phyloP scores from a whole-genome alignment of 148 eudicot genomes.

The Nepenthes mirabilis region DNA sequence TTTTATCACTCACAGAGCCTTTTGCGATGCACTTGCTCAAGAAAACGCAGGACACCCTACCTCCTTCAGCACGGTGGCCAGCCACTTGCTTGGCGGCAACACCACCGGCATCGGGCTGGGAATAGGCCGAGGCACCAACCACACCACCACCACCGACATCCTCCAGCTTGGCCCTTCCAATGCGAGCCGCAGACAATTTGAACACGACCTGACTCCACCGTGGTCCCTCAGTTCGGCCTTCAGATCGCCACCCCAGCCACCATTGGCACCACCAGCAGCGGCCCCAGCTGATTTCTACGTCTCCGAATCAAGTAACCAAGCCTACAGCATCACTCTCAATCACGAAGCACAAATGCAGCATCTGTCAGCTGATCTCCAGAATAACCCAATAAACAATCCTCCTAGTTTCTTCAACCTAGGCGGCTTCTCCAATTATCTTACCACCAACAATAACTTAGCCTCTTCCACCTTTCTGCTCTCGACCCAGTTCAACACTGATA shows the following conservation, averaged over 20 bases:
- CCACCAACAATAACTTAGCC: neutral
- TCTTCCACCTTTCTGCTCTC: neutral
- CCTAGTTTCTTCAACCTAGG: neutral
- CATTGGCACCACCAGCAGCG: neutral
- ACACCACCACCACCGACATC: too few species aligned
- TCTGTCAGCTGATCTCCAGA: too few species aligned
- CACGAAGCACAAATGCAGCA: too few species aligned
- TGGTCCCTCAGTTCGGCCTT: neutral
- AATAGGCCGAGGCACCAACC: neutral
- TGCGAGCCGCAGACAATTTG: neutral
- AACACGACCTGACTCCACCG: neutral
- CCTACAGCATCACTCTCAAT: neutral
- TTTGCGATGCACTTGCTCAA: slow-evolving; percentile 65
- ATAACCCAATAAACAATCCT: neutral
- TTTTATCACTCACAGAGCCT: slow-evolving; percentile 67
- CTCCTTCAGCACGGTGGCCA: slow-evolving; percentile 21
- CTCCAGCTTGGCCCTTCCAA: too few species aligned
- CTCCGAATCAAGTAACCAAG: neutral
- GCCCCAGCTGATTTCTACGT: neutral
- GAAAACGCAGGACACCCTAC: slow-evolving; percentile 54
- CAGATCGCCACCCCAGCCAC: neutral
- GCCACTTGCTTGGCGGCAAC: slow-evolving; percentile 14
- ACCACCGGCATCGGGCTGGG: slow-evolving; percentile 14
- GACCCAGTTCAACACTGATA: neutral
- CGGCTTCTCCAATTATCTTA: neutral